phyloP scores from a whole-genome alignment of 2,329 filamentous ascomycete species.

The Neofusicoccum kwambonambiense region DNA sequence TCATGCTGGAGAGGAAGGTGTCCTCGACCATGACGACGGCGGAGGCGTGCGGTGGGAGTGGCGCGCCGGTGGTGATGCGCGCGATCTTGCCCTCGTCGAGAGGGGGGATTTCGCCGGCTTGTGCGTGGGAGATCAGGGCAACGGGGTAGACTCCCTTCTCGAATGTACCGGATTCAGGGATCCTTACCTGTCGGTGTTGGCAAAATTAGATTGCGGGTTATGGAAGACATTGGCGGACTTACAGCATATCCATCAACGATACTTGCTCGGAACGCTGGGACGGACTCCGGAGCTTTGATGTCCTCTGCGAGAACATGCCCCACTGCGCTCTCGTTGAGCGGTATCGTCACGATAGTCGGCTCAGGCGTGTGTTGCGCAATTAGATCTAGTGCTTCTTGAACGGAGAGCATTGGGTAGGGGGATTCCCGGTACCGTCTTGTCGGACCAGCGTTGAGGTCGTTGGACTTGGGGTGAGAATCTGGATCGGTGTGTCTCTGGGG shows the following conservation, averaged over 20 bases:
- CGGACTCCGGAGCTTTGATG: constrained; percentile 74
- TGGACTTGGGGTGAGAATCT: constrained; percentile 56
- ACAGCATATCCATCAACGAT: constrained; percentile 93
- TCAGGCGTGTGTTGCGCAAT: constrained; percentile 72
- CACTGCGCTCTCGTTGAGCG: constrained; percentile 66
- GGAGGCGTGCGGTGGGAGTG: constrained; percentile 81
- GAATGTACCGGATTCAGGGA: constrained; percentile 42
- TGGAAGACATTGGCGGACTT: neutral
- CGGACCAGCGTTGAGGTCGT: constrained; percentile 59
- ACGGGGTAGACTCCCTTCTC: constrained; percentile 82
- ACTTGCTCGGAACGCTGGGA: constrained; percentile 91
- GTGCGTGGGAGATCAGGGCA: constrained; percentile 80
- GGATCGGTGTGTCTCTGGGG: constrained; percentile 70
- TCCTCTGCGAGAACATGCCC: constrained; percentile 81
- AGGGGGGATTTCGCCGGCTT: constrained; percentile 64
- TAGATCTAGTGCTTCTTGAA: constrained; percentile 72
- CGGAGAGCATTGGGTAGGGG: constrained; percentile 87
- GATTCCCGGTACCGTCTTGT: constrained; percentile 76
- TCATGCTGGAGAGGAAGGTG: constrained; percentile 72
- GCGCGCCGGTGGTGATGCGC: constrained; percentile 91
- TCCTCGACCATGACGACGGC: constrained; percentile 98
- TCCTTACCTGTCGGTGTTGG: constrained; percentile 25
- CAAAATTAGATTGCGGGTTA: neutral
- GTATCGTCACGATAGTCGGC: constrained; percentile 55
- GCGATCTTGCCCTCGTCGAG: constrained; percentile 75